Conservation (phyloP, 2,329 filamentous ascomycete genomes). For the Graphiopsis chlorocephala region DNA sequence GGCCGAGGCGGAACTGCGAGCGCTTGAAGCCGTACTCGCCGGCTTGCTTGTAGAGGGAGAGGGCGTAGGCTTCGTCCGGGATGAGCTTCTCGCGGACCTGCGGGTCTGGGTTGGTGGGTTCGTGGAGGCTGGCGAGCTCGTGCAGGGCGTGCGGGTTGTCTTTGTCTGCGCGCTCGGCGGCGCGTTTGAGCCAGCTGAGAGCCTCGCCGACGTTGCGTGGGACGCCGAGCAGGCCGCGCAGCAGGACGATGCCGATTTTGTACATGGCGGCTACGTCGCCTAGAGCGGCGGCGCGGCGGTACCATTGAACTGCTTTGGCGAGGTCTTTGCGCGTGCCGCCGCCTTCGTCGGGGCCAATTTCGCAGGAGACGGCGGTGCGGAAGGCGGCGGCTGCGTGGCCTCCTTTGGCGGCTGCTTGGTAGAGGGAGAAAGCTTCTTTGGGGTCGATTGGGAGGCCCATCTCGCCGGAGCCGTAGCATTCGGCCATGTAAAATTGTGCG, state of each 20-base stretch:
- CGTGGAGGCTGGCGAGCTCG: constrained; percentile 68
- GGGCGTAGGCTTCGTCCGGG: constrained; percentile 76
- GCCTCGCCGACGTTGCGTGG: constrained; percentile 78
- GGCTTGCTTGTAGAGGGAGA: constrained; percentile 79
- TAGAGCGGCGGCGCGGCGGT: constrained; percentile 84
- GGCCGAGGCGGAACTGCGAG: constrained; percentile 84
- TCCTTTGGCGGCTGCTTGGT: constrained; percentile 88
- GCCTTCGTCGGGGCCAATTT: constrained; percentile 90
- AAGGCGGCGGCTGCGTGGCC: constrained; percentile 87
- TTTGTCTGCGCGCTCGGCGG: constrained; percentile 78
- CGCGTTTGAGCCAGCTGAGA: constrained; percentile 87
- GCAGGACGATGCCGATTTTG: constrained; percentile 92
- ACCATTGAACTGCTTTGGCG: constrained; percentile 96
- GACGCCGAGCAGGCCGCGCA: constrained; percentile 92
- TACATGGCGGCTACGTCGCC: constrained; percentile 96
- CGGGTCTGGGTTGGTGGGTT: constrained; percentile 56
- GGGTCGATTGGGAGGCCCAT: constrained; percentile 78
- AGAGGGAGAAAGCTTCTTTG: constrained; percentile 89
- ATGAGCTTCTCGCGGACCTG: constrained; percentile 67
- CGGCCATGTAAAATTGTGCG: constrained; percentile 91
- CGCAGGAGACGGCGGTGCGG: constrained; percentile 92
- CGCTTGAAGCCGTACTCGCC: constrained; percentile 92
- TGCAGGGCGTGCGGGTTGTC: constrained; percentile 96
- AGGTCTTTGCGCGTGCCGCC: constrained; percentile 90
- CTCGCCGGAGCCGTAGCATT: constrained; percentile 78